Percentiles rank a stretch among this genome's conserved stretches.
phyloP scores from a whole-genome alignment of 306 rosid species.

The Quercus mongolica region DNA sequence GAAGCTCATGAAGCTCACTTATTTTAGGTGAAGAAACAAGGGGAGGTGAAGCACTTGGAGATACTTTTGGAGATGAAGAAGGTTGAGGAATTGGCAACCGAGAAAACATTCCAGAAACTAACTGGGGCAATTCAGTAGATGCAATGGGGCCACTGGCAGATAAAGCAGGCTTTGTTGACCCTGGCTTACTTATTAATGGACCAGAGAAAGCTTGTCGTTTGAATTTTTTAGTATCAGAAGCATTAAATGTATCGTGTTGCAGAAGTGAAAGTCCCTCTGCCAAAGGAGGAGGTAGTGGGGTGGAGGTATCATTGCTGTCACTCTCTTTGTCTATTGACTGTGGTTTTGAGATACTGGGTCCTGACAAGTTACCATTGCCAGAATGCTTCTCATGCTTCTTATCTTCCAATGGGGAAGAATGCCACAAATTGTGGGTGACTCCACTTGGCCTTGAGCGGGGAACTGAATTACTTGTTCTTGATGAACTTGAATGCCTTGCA shows the following conservation, averaged over 20 bases:
- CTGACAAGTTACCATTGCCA: constrained; percentile 42
- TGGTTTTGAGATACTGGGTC: constrained; percentile 35
- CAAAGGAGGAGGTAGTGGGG: constrained; percentile 63
- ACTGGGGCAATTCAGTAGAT: constrained; percentile 37
- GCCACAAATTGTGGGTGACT: constrained; percentile 52
- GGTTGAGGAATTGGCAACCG: constrained; percentile 63
- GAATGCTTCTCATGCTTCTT: constrained; percentile 53
- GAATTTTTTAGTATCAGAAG: constrained; percentile 46
- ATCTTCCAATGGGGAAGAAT: constrained; percentile 74
- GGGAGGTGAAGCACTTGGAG: constrained; percentile 74
- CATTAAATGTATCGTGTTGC: constrained; percentile 41
- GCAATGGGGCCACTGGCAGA: constrained; percentile 37
- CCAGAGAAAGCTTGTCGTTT: constrained; percentile 76
- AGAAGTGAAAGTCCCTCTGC: constrained; percentile 48
- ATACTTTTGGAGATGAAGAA: constrained; percentile 68
- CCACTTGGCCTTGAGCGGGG: constrained; percentile 54
- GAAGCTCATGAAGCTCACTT: constrained; percentile 94
- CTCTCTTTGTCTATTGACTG: constrained; percentile 52
- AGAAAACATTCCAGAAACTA: constrained; percentile 41
- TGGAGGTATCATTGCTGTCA: constrained; percentile 39
- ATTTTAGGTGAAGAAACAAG: constrained; percentile 70
- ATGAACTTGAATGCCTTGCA: constrained; percentile 45
- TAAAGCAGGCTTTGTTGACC: constrained; percentile 43
- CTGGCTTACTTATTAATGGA: constrained; percentile 58
- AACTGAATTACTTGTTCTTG: constrained; percentile 33